These are phyloP conservation scores for Colletotrichum sansevieriae DNA, from an alignment of 2,329 filamentous ascomycete genomes.

Conservation along the genomic window DNA sequence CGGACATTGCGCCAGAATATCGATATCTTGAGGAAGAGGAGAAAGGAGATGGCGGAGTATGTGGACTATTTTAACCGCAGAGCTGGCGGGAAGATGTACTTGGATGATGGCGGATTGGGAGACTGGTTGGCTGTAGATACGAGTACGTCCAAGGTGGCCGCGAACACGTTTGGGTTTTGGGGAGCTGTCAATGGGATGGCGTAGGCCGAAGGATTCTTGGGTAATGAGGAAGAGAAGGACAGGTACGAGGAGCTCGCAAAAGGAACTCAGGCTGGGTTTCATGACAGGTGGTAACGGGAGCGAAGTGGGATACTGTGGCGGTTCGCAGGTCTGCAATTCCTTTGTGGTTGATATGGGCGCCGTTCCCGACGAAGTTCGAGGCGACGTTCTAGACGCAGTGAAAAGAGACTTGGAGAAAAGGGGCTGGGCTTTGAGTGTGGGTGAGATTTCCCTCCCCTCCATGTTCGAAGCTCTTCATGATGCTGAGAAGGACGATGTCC, in stretches of 20 bases:
- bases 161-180: conserved; percentile 37
- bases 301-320: conserved; percentile 9
- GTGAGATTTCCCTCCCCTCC: conserved; percentile 37
- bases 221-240: conserved; percentile 16
- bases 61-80: conserved; percentile 34
- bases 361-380: conserved; percentile 3
- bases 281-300: conserved; percentile 32
- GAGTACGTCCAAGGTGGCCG: conserved; percentile 22
- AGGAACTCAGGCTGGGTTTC: conserved; percentile 12
- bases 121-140: conserved; percentile 31
- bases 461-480: conserved; percentile 26
- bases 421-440: conserved; percentile 21
- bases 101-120: conserved; percentile 38
- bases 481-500: conserved; percentile 15
- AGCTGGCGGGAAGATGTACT: conserved; percentile 16
- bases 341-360: conserved; percentile 29
- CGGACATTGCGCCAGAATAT: conserved; percentile 37
- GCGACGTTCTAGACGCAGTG: conserved; percentile 15
- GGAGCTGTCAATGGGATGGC: conserved; percentile 29
- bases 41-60: conserved; percentile 36
- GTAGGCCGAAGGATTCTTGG: conserved; percentile 31
- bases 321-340: conserved; percentile 33
- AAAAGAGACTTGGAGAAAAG: conserved; percentile 10
- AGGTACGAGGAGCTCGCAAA: conserved; percentile 17
- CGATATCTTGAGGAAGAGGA: conserved; percentile 11